Conservation (phyloP, 2,329 filamentous ascomycete species). For the Claviceps pazoutovae region DNA sequence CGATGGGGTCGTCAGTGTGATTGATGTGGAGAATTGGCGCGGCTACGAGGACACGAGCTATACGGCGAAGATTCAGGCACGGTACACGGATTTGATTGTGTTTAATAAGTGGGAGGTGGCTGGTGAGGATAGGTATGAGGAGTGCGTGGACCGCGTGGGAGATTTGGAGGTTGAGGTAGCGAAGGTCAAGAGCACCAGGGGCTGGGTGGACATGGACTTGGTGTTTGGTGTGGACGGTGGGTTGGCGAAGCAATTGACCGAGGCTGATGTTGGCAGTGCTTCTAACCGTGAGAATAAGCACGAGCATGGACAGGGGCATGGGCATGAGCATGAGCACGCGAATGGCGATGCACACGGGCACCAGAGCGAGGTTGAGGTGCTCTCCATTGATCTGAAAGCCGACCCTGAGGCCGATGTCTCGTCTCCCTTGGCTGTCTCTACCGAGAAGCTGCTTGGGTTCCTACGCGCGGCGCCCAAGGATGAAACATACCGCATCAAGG, state of each 20-base stretch:
- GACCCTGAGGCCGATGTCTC: constrained; percentile 23
- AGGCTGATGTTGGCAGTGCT: constrained; percentile 19
- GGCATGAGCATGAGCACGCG: constrained; percentile 9
- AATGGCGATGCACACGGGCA: constrained; percentile 2
- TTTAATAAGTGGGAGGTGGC: constrained; percentile 86
- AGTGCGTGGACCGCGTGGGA: constrained; percentile 63
- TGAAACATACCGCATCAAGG: constrained; percentile 92
- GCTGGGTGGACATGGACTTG: constrained; percentile 63
- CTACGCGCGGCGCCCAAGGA: constrained; percentile 71
- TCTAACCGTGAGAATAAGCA: no score
- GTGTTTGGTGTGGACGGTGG: constrained; percentile 81
- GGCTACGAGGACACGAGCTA: constrained; percentile 86
- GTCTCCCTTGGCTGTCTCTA: constrained; percentile 30
- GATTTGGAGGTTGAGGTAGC: constrained; percentile 70
- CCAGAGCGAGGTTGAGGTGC: constrained; percentile 84
- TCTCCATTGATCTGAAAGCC: constrained; percentile 59
- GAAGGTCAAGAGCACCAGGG: constrained; percentile 73
- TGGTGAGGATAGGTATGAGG: constrained; percentile 59
- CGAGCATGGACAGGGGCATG: constrained; percentile 16
- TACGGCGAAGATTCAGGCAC: constrained; percentile 76
- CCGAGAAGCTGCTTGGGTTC: constrained; percentile 50
- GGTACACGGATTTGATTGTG: constrained; percentile 80
- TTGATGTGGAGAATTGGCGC: constrained; percentile 91
- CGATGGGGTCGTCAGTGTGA: constrained; percentile 78
- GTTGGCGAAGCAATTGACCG: constrained; percentile 44